phyloP scores from a whole-genome alignment of 768 basidiomycete species.

The Dentipellis fragilis region DNA sequence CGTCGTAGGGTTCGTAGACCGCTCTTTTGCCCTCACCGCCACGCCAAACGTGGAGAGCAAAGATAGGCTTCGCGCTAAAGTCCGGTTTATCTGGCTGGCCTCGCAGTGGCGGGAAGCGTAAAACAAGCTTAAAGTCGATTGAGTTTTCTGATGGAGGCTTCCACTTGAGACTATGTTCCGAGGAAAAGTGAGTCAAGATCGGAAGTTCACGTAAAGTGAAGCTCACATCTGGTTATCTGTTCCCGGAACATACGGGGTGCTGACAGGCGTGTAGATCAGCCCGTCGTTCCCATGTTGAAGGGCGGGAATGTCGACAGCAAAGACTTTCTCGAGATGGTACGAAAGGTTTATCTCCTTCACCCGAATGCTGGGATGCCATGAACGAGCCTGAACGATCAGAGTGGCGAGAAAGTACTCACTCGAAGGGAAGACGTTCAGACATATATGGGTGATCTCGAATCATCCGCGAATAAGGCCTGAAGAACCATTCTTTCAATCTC shows the following conservation, averaged over 20 bases:
- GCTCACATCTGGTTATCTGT: conserved; percentile 86
- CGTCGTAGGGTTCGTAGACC: conserved; percentile 79
- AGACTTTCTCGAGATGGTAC: conserved; percentile 81
- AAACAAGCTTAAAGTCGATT: conserved; percentile 90
- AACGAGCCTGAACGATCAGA: background rate
- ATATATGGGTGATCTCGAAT: conserved; percentile 61
- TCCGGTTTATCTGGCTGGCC: conserved; percentile 56
- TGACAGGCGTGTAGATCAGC: conserved; percentile 90
- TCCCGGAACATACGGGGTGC: conserved; percentile 64
- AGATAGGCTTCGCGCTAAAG: conserved; percentile 75
- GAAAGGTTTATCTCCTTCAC: conserved; percentile 84
- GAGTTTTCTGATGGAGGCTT: conserved; percentile 98
- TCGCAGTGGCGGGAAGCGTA: conserved; percentile 76
- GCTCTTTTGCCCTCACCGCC: conserved; percentile 49
- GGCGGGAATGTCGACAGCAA: conserved; percentile 71
- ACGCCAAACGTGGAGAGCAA: conserved; percentile 74
- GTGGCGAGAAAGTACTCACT: conserved; percentile 41
- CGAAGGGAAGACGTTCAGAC: conserved; percentile 59
- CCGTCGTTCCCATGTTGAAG: conserved; percentile 93
- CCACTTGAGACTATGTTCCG: conserved; percentile 79
- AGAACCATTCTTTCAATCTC: conserved; percentile 77
- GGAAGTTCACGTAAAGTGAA: background rate
- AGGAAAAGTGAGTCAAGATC: background rate
- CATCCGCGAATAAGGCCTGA: conserved; percentile 69
- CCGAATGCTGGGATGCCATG: conserved; percentile 45